Conservation (phyloP, 768 basidiomycete species). For the Boletus sp. region DNA sequence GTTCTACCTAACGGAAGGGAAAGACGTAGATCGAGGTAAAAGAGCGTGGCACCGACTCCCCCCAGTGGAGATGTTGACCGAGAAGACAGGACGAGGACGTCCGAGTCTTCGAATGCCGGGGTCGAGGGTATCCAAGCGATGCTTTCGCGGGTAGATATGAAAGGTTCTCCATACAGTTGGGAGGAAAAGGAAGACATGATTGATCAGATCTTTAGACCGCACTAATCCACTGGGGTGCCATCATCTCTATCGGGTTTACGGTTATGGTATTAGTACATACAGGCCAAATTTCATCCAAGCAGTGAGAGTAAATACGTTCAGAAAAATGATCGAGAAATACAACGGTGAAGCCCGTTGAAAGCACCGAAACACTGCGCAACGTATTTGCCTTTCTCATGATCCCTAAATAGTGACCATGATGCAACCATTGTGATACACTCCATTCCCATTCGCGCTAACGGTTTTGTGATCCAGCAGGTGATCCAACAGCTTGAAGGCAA, state of each 20-base stretch:
- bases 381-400: neutral
- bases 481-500: neutral
- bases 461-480: neutral
- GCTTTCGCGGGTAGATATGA: constrained; percentile 19
- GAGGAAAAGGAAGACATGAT: neutral
- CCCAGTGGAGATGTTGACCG: constrained; percentile 18
- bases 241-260: neutral
- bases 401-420: neutral
- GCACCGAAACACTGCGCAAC: neutral
- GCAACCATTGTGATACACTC: neutral
- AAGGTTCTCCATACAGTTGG: constrained; percentile 15
- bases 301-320: neutral
- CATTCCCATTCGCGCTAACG: neutral
- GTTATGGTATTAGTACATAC: neutral
- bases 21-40: constrained; percentile 28
- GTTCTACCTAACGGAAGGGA: constrained; percentile 17
- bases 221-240: neutral
- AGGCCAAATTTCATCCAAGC: neutral
- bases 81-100: constrained; percentile 28
- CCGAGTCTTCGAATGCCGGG: constrained; percentile 23
- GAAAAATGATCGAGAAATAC: neutral
- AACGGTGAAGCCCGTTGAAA: too few relatives aligned
- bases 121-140: constrained; percentile 21
- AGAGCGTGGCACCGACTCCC: constrained; percentile 12
- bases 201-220: neutral